These are phyloP conservation scores for Auricularia sp. DNA, from an alignment of 768 basidiomycete species.

Conservation along the genomic window DNA sequence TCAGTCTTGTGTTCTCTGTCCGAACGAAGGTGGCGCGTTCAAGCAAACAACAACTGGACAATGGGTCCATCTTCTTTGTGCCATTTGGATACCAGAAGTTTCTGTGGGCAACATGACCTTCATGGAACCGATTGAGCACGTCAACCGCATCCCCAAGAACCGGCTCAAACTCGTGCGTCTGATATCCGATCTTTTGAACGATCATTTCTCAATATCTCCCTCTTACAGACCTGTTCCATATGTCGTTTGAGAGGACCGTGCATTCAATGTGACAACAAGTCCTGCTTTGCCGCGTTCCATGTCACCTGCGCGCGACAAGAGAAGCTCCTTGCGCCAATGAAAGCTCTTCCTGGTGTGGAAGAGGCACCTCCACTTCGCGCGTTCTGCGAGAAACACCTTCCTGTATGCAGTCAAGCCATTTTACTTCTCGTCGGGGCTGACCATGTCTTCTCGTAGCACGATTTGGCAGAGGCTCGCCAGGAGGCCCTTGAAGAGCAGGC, in stretches of 20 bases:
- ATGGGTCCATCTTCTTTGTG: slow-evolving; percentile 94
- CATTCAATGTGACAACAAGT: slow-evolving; percentile 87
- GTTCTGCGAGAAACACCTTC: slow-evolving; percentile 85
- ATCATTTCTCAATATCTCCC: neutral
- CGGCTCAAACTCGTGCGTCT: slow-evolving; percentile 87
- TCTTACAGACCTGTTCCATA: slow-evolving; percentile 46
- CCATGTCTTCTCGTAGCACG: slow-evolving; percentile 34
- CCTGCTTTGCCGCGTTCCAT: slow-evolving; percentile 91
- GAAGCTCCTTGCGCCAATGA: slow-evolving; percentile 80
- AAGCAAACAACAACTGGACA: slow-evolving; percentile 89
- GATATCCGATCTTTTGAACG: slow-evolving; percentile 4
- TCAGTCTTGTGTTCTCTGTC: slow-evolving; percentile 90
- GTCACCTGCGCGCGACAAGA: slow-evolving; percentile 86
- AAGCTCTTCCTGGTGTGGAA: slow-evolving; percentile 65
- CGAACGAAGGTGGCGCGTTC: slow-evolving; percentile 95
- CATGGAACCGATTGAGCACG: slow-evolving; percentile 94
- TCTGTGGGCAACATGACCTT: slow-evolving; percentile 88
- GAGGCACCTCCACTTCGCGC: slow-evolving; percentile 56
- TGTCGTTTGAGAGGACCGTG: slow-evolving; percentile 56
- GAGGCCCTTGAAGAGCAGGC: slow-evolving; percentile 46
- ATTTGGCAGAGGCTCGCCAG: slow-evolving; percentile 54
- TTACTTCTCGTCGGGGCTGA: neutral
- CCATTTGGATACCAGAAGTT: slow-evolving; percentile 95
- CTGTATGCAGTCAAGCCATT: slow-evolving; percentile 41
- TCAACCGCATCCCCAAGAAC: slow-evolving; percentile 78